A percentile compares a stretch with the other conserved stretches of the same genome.
Conservation (phyloP, 805 yeast genomes). For the Ogataea philodendri region DNA sequence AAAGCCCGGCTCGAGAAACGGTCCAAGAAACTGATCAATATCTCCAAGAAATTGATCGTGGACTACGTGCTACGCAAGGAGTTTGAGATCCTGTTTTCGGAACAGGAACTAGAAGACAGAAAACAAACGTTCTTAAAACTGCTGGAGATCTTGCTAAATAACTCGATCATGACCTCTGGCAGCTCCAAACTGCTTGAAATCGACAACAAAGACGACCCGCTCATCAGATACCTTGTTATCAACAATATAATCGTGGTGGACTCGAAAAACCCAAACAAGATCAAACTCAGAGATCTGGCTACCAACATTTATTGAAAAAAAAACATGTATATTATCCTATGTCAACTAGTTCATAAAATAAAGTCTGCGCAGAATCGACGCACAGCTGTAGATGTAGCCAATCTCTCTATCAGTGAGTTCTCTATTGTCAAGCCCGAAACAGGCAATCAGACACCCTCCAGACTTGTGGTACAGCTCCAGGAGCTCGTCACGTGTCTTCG, state of each 20-base stretch:
- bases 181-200: constrained; percentile 24
- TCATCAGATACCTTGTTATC: constrained; percentile 32
- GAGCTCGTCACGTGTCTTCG: constrained; percentile 16
- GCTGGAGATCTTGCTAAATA: constrained; percentile 33
- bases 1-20: constrained; percentile 19
- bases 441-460: constrained; percentile 52
- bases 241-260: constrained; percentile 31
- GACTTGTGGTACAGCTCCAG: constrained; percentile 47
- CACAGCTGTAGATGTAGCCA: constrained; percentile 45
- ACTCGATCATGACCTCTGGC: constrained; percentile 22
- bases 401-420: constrained; percentile 38
- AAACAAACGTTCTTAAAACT: constrained; percentile 28
- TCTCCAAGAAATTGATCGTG: constrained; percentile 27
- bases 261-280: constrained; percentile 27
- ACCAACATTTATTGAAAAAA: constrained; percentile 16
- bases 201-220: constrained; percentile 33
- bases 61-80: constrained; percentile 31
- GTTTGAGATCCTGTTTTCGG: constrained; percentile 23
- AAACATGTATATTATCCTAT: constrained; percentile 13
- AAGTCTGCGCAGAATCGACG: constrained; percentile 47
- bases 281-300: constrained; percentile 27
- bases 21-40: constrained; percentile 24
- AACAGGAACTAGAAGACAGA: constrained; percentile 20
- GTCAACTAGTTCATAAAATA: constrained; percentile 35
- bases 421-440: constrained; percentile 38